A percentile compares a stretch with the other conserved stretches of the same genome.
Conservation (phyloP, 495 filamentous ascomycete genomes). For the Xylaria nigripes region DNA sequence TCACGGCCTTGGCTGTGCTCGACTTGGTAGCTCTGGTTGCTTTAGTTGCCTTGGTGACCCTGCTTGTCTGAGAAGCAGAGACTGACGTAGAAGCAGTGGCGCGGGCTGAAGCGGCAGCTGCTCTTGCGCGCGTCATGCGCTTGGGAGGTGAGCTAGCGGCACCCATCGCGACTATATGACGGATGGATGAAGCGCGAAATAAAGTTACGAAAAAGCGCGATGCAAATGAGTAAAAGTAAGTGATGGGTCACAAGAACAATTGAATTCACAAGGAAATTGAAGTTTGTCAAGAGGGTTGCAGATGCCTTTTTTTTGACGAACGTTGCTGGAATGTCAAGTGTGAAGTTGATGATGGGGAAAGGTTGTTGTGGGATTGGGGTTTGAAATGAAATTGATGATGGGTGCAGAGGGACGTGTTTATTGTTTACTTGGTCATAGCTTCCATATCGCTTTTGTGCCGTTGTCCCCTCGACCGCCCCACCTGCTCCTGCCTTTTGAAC, state of each 20-base stretch:
- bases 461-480: constrained; percentile 23
- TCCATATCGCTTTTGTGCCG: constrained; percentile 1
- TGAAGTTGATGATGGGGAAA: neutral
- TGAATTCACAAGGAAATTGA: neutral
- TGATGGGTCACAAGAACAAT: neutral
- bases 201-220: neutral
- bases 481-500: neutral
- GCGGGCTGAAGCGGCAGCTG: constrained; percentile 31
- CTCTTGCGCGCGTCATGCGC: constrained; percentile 52
- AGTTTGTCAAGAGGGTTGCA: neutral
- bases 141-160: constrained; percentile 45
- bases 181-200: constrained; percentile 1
- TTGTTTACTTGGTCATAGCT: constrained; percentile 28
- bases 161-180: constrained; percentile 24
- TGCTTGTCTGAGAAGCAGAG: constrained; percentile 26
- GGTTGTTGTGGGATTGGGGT: neutral
- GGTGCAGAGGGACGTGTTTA: constrained; percentile 19
- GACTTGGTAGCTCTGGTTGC: constrained; percentile 15
- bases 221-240: neutral
- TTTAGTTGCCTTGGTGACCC: constrained; percentile 16
- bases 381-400: neutral
- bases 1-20: neutral
- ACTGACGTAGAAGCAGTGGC: constrained; percentile 32
- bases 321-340: constrained; percentile 1
- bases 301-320: constrained; percentile 1